phyloP scores from a whole-genome alignment of 2,329 filamentous ascomycete species.

The Paraphaeosphaeria sporulosa region DNA sequence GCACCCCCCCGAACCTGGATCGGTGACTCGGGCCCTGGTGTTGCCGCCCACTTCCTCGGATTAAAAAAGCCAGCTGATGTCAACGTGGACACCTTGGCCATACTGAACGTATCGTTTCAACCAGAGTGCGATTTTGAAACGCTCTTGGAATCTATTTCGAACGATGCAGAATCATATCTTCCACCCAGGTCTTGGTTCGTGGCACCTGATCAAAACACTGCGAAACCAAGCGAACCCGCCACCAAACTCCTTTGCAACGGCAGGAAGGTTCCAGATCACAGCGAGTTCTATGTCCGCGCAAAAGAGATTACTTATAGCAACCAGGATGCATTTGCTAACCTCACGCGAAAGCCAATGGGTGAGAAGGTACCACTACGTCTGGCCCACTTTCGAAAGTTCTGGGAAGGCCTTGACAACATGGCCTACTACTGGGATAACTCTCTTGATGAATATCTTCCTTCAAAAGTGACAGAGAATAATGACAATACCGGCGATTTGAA shows the following conservation, averaged over 20 bases:
- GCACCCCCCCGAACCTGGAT: constrained; percentile 42
- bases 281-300: constrained; percentile 57
- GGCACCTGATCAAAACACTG: constrained; percentile 36
- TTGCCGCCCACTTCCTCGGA: constrained; percentile 53
- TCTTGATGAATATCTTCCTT: constrained; percentile 62
- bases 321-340: constrained; percentile 64
- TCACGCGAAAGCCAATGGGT: constrained; percentile 58
- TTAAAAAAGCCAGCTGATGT: constrained; percentile 54
- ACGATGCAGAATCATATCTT: constrained; percentile 47
- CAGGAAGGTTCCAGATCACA: constrained; percentile 55
- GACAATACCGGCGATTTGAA: constrained; percentile 9
- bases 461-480: constrained; percentile 24
- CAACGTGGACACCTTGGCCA: constrained; percentile 46
- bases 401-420: constrained; percentile 65
- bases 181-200: constrained; percentile 49
- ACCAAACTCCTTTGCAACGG: constrained; percentile 56
- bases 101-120: constrained; percentile 53
- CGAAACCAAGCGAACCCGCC: constrained; percentile 34
- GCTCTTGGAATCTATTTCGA: constrained; percentile 42
- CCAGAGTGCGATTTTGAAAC: constrained; percentile 49
- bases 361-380: constrained; percentile 59
- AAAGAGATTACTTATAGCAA: constrained; percentile 64
- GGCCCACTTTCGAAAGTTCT: constrained; percentile 67
- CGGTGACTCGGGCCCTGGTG: constrained; percentile 47
- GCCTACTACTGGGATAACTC: constrained; percentile 69